A percentile compares a stretch with the other conserved stretches of the same genome.
Conservation (phyloP, 441 rosid genomes). For the Adansonia madagascariensis region DNA sequence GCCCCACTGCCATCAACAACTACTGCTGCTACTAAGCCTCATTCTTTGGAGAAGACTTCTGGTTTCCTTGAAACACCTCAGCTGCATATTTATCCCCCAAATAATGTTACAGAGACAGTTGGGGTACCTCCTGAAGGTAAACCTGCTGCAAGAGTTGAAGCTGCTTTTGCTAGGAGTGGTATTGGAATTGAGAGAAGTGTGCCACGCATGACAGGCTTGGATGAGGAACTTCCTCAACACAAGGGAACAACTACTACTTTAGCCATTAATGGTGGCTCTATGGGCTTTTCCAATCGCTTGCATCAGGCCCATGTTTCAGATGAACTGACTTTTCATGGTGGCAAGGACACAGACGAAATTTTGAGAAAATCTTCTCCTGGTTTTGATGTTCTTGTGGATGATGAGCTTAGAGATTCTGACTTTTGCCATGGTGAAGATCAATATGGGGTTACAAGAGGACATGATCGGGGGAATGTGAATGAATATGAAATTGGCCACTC, state of each 20-base stretch:
- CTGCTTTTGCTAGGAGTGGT: constrained; percentile 39
- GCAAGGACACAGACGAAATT: constrained; percentile 70
- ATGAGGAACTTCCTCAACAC: constrained; percentile 49
- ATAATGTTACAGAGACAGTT: constrained; percentile 38
- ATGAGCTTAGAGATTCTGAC: constrained; percentile 66
- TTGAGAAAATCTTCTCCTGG: constrained; percentile 92
- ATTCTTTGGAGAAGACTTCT: constrained; percentile 42
- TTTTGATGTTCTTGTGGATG: constrained; percentile 93
- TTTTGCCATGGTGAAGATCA: constrained; percentile 74
- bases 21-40: constrained; percentile 42
- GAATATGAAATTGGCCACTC: constrained; percentile 56
- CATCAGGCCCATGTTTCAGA: constrained; percentile 53
- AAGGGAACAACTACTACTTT: constrained; percentile 39
- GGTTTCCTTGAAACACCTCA: constrained; percentile 44
- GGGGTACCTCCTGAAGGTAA: constrained; percentile 41
- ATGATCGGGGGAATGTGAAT: constrained; percentile 58
- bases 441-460: constrained; percentile 55
- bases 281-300: constrained; percentile 44
- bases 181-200: constrained; percentile 42
- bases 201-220: constrained; percentile 38
- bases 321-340: constrained; percentile 55
- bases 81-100: constrained; percentile 40
- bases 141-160: constrained; percentile 40
- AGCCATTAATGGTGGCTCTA: constrained; percentile 42
- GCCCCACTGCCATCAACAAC: constrained; percentile 40